Percentiles rank a stretch among this genome's conserved stretches.
Evolutionary conservation across 805 yeast genomes (phyloP).

Genomic region (Saturnispora ahearnii): DNA sequence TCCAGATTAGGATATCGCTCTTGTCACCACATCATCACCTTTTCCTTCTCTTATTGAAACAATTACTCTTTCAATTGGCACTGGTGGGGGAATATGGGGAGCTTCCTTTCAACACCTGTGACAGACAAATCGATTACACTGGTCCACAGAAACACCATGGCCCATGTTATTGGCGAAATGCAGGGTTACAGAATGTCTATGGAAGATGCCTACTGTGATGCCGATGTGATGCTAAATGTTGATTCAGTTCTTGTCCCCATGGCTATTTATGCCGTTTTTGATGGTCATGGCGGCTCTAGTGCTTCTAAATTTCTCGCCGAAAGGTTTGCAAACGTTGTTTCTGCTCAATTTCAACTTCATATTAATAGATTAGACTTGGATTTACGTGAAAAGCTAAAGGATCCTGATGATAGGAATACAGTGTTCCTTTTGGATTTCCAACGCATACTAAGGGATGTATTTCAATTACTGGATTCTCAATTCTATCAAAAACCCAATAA

Average conservation of each 20-base stretch:
- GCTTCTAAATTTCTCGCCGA: constrained; percentile 48
- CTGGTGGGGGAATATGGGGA: constrained; percentile 45
- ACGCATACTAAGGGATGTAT: constrained; percentile 33
- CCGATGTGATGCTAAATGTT: constrained; percentile 15
- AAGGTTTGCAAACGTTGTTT: constrained; percentile 25
- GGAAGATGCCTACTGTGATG: constrained; percentile 65
- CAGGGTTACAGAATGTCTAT: constrained; percentile 68
- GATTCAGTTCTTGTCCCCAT: constrained; percentile 6
- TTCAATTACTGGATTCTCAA: constrained; percentile 37
- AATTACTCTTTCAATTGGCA: neutral
- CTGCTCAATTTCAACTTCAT: constrained; percentile 13
- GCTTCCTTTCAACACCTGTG: constrained; percentile 62
- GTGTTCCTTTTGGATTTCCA: constrained; percentile 22
- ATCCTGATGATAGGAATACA: constrained; percentile 10
- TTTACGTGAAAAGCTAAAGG: constrained; percentile 12
- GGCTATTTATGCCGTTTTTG: constrained; percentile 62
- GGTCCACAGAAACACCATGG: constrained; percentile 35
- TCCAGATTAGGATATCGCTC: neutral
- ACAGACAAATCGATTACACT: constrained; percentile 55
- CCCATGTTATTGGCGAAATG: constrained; percentile 64
- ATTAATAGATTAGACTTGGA: constrained; percentile 15
- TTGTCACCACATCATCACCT: neutral
- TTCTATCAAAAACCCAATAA: constrained; percentile 31
- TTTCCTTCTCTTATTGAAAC: neutral
- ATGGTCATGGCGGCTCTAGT: constrained; percentile 73